Evolutionary conservation across 768 basidiomycete genomes (phyloP), one percentile per base, ranked within the genome.

Genomic region (Podaxis rugospora): DNA sequence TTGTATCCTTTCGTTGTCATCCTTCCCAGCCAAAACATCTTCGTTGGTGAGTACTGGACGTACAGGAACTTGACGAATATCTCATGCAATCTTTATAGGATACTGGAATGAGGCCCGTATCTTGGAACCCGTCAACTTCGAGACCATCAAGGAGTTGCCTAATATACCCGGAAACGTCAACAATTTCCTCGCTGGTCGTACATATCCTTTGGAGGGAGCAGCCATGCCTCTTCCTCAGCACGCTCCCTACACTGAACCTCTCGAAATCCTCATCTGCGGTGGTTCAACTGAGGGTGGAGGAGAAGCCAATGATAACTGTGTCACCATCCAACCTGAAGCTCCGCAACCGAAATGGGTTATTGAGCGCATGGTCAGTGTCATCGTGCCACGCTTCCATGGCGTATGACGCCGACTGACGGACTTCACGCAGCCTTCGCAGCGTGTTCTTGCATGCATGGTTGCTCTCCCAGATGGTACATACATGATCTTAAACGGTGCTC

Each of bases 71-170:
- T 11, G 2, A 9, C 1, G 27, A 40, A 16, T 10, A 27, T 49
- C 44, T 47, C 18, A 40, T 14, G 16, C 23, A 14, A n/a, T 37
- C 7, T 23, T 27, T 16, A 6, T 61, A 90, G 89, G 79, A 0
- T 92, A 92, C 67, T 92, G 85, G 74, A 92, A 93, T 63, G 88
- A 92, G 70, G 91, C 90, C 0, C 85, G 90, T 14, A 83, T 92
- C 62, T 75, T 92, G 27, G 81, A 92, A 60, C 84, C 87, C 0
- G 75, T 69, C 10, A 88, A 82, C 1, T 90, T 92, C 63, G 71
- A 77, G 21, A 92, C 90, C 0, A 70, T 85, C 57, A 72, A 72
- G 4, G 72, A 75, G 5, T 71, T 92, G 4, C 91, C 91, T 14
- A 90, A 90, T 65, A 84, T 89, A 63, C 90, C 91, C 0, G 90